These are phyloP conservation scores for Calycina herbarum DNA, from an alignment of 2,329 filamentous ascomycete species.

Conservation along the genomic window DNA sequence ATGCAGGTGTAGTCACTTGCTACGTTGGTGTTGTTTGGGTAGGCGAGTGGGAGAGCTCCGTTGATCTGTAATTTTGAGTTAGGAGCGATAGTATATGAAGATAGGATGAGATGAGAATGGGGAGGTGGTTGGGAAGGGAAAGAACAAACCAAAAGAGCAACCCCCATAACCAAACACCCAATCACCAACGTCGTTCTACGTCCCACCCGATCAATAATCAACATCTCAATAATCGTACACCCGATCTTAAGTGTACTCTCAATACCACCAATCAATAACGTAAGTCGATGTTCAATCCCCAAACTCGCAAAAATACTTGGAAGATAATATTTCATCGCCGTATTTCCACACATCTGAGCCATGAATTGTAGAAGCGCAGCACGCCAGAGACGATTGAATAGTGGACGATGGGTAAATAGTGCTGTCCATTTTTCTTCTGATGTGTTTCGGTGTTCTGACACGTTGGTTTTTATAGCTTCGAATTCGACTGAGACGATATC, in stretches of 20 bases:
- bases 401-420: conserved; percentile 48
- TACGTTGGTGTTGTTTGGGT: conserved; percentile 50
- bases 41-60: conserved; percentile 51
- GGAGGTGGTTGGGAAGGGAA: background rate
- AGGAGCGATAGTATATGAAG: background rate
- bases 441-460: conserved; percentile 45
- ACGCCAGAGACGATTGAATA: conserved; percentile 56
- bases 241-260: conserved; percentile 59
- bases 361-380: conserved; percentile 59
- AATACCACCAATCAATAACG: conserved; percentile 54
- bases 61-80: conserved; percentile 47
- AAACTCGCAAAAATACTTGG: conserved; percentile 53
- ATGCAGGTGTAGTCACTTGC: conserved; percentile 52
- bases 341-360: conserved; percentile 60
- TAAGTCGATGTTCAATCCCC: conserved; percentile 48
- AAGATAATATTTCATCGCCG: conserved; percentile 61
- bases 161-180: conserved; percentile 53
- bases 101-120: background rate
- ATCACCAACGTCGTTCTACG: conserved; percentile 49
- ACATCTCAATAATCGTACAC: conserved; percentile 56
- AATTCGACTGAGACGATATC: conserved; percentile 43
- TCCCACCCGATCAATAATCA: conserved; percentile 55
- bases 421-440: conserved; percentile 26
- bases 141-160: conserved; percentile 50
- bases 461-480: conserved; percentile 46